Evolutionary conservation across 805 yeast species (phyloP), one percentile per base, ranked within the genome.

Genomic region (Tetrapisispora iriomotensis): DNA sequence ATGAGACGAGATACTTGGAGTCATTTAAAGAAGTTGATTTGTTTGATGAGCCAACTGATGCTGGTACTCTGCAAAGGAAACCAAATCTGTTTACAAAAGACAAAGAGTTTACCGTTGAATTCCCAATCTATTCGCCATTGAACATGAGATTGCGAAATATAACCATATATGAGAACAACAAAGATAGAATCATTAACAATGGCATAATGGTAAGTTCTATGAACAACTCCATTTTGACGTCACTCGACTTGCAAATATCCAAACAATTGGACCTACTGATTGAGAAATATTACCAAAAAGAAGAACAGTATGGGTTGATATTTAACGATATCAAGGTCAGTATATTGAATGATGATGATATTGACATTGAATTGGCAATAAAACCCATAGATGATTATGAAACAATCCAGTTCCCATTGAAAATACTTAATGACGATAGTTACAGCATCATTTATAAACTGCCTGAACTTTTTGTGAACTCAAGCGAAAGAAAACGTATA

Each of bases 211-310:
- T 28, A 9, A 35, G 47, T 12, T 35, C 52, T 21, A 49, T 39
- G 25, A 37, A 46, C 7, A 46, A 50, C 26, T 42, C 45, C 25
- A 51, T 57, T 21, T 36, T 54, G 20, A 56, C 63, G 4, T 58
- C 63, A 6, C 42, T 60, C 25, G 64, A 60, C 38, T 47, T 60
- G 33, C 64, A 60, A 40, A 47, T 54, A 3, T 54, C 60, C 3
- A 54, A 51, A 34, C 49, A 56, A 25, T 43, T 51, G 10, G 24
- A 41, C 12, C 51, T 49, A 40, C 36, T 54, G 30, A 39, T 39
- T 25, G 45, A 47, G 6, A 41, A 34, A 26, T 46, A 36, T 36
- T 28, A n/a, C 19, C 19, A 24, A 24, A 42, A 22, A 9, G 19
- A 31, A 13, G n/a, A 34, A 36, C 24, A 34, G 12, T 27, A 21